These are phyloP conservation scores for Thraustochytrium sp. DNA, from an alignment of 352 stramenopile species.

Conservation along the genomic window DNA sequence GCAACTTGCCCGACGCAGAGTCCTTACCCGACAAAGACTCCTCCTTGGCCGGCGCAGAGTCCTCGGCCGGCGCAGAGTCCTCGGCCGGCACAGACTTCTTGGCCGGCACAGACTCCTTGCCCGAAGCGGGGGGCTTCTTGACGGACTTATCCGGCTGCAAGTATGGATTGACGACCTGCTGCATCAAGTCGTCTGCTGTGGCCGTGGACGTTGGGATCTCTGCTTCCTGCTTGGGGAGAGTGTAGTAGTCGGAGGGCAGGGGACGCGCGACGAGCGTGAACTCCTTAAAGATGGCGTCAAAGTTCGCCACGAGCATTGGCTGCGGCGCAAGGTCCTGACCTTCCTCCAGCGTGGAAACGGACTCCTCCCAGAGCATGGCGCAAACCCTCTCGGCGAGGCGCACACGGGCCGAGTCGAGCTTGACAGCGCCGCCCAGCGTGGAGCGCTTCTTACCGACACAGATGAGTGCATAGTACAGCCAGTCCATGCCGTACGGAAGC, in stretches of 20 bases:
- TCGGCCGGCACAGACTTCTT: too few relatives aligned
- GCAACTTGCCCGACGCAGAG: too few relatives aligned
- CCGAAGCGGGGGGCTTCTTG: too few relatives aligned
- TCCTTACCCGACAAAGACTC: too few relatives aligned
- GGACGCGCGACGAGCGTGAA: not conserved
- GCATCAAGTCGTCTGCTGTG: not conserved
- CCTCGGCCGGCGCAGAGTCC: too few relatives aligned
- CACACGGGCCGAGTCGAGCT: not conserved
- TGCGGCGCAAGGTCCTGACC: not conserved
- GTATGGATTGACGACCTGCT: not conserved
- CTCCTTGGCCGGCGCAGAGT: too few relatives aligned
- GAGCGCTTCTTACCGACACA: not conserved
- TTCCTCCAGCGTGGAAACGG: too few relatives aligned
- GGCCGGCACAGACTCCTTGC: too few relatives aligned
- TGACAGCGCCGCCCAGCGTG: not conserved
- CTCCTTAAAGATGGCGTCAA: not conserved
- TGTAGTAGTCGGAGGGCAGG: not conserved
- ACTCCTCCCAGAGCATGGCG: not conserved
- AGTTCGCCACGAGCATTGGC: not conserved
- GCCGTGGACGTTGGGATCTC: not conserved
- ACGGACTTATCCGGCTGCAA: not conserved
- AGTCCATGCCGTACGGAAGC: not conserved
- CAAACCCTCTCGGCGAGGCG: not conserved
- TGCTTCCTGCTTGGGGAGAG: not conserved
- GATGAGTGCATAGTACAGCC: not conserved